Percentiles rank a stretch among this genome's conserved stretches.
Evolutionary conservation across 2,329 filamentous ascomycete genomes (phyloP).

Genomic region (Beauveria medogensis): DNA sequence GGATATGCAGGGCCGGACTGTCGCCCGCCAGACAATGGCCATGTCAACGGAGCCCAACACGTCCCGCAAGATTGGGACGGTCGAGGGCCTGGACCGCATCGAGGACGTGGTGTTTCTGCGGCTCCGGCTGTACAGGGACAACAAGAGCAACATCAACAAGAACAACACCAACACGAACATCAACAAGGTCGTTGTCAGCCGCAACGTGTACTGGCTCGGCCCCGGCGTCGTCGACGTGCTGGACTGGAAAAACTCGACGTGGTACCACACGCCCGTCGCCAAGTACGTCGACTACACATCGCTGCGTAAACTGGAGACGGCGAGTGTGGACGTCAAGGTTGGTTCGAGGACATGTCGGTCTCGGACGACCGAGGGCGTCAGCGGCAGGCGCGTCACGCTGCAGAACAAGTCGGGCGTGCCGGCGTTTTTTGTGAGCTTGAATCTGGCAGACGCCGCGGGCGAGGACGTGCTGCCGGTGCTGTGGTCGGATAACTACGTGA

Average conservation of each 20-base stretch:
- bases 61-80: constrained; percentile 23
- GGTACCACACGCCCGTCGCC: constrained; percentile 45
- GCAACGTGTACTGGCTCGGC: constrained; percentile 54
- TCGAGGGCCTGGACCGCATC: constrained; percentile 21
- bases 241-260: constrained; percentile 48
- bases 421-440: constrained; percentile 49
- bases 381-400: constrained; percentile 27
- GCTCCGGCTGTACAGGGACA: constrained; percentile 31
- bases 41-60: constrained; percentile 35
- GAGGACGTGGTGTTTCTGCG: constrained; percentile 42
- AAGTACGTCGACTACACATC: constrained; percentile 28
- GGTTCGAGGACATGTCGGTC: constrained; percentile 2
- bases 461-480: constrained; percentile 41
- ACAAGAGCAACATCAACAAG: constrained; percentile 14
- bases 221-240: constrained; percentile 36
- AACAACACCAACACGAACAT: neutral
- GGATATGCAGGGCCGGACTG: constrained; percentile 33
- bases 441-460: constrained; percentile 35
- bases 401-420: constrained; percentile 45
- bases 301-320: constrained; percentile 31
- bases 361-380: constrained; percentile 12
- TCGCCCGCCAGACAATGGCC: constrained; percentile 26
- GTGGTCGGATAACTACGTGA: constrained; percentile 58
- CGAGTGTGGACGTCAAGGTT: constrained; percentile 26
- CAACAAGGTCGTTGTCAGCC: constrained; percentile 30